Conservation (phyloP, 192 early-diverging fungal genomes). For the Coemansia pectinata region DNA sequence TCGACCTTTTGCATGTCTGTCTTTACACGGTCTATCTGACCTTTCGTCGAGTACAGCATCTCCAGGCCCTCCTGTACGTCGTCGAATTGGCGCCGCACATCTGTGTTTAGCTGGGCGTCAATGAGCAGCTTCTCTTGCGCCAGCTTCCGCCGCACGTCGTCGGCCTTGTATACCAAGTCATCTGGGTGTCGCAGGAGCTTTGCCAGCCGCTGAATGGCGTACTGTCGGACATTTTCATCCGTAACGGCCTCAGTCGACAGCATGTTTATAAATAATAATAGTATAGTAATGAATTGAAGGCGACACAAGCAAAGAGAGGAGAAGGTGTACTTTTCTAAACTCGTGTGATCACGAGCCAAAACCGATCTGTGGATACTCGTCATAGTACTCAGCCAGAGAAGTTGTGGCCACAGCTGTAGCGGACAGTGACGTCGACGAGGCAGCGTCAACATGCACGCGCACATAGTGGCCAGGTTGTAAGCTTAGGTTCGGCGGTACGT, state of each 20-base stretch:
- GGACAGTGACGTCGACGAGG: constrained; percentile 48
- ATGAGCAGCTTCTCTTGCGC: constrained; percentile 87
- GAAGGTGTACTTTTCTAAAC: background rate
- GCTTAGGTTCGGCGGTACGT: constrained; percentile 14
- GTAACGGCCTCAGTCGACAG: constrained; percentile 30
- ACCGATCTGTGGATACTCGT: constrained; percentile 20
- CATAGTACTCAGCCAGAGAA: constrained; percentile 32
- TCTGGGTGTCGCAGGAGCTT: constrained; percentile 92
- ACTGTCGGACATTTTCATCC: constrained; percentile 61
- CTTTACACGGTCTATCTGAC: constrained; percentile 65
- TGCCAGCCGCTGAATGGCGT: constrained; percentile 75
- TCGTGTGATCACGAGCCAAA: background rate
- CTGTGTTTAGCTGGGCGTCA: constrained; percentile 95
- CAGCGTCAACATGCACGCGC: constrained; percentile 31
- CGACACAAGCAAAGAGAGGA: background rate
- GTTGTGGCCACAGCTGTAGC: constrained; percentile 31
- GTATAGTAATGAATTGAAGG: background rate
- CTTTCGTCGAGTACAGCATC: constrained; percentile 63
- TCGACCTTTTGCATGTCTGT: constrained; percentile 84
- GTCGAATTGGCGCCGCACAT: constrained; percentile 90
- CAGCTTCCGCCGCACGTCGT: constrained; percentile 76
- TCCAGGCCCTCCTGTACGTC: constrained; percentile 88
- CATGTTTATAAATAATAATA: constrained; percentile 10
- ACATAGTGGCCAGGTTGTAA: constrained; percentile 43
- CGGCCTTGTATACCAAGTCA: constrained; percentile 86